Conservation (phyloP, 2,329 filamentous ascomycete species). For the Cercospora janseana region DNA sequence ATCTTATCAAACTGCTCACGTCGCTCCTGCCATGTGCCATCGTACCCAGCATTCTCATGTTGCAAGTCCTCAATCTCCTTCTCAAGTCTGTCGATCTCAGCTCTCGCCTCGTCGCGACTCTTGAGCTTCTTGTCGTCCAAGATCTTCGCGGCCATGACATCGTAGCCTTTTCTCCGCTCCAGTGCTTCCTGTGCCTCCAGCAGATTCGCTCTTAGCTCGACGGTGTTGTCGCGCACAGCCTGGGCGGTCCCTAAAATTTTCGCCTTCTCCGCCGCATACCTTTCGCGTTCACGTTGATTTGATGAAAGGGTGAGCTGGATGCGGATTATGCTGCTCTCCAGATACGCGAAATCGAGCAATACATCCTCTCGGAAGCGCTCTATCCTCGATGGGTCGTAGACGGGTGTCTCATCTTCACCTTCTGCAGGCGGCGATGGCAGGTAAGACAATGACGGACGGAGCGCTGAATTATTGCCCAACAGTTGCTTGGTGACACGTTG, state of each 20-base stretch:
- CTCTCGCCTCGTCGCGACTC: conserved; percentile 77
- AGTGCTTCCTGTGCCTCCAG: conserved; percentile 73
- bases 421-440: conserved; percentile 66
- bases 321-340: conserved; percentile 81
- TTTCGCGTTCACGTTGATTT: conserved; percentile 77
- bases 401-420: conserved; percentile 45
- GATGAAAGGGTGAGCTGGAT: conserved; percentile 83
- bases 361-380: conserved; percentile 75
- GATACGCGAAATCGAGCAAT: conserved; percentile 81
- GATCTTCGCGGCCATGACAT: conserved; percentile 84
- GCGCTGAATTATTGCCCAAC: conserved; percentile 64
- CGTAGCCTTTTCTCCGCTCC: conserved; percentile 77
- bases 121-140: conserved; percentile 75
- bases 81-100: conserved; percentile 75
- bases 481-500: conserved; percentile 83
- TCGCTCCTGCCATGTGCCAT: conserved; percentile 78
- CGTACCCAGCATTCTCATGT: conserved; percentile 78
- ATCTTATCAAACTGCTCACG: conserved; percentile 83
- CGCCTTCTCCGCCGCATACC: conserved; percentile 77
- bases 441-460: conserved; percentile 52
- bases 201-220: conserved; percentile 68
- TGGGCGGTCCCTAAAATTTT: conserved; percentile 77
- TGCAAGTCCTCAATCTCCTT: conserved; percentile 86
- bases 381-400: conserved; percentile 46
- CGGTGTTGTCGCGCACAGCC: conserved; percentile 71